Evolutionary conservation across 2,329 filamentous ascomycete genomes (phyloP).

Genomic region (Chaetomium sp.): DNA sequence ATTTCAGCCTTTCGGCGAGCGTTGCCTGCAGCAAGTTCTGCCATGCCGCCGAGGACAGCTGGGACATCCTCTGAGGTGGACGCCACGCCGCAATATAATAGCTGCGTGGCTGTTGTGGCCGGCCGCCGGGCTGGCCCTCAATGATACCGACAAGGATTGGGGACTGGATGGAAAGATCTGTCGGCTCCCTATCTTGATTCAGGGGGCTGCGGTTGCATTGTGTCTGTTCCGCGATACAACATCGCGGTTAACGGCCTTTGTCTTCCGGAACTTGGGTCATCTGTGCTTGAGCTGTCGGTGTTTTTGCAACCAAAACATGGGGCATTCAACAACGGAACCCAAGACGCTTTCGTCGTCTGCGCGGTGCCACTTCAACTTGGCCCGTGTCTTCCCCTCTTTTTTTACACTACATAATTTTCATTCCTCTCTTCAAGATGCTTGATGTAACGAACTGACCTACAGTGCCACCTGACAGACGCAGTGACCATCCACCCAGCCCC

Average conservation of each 20-base stretch:
- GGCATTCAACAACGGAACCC: slow-evolving; percentile 76
- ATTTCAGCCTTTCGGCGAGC: slow-evolving; percentile 94
- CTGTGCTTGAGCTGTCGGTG: slow-evolving; percentile 71
- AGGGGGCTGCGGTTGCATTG: slow-evolving; percentile 37
- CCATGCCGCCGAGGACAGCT: slow-evolving; percentile 94
- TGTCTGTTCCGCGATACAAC: slow-evolving; percentile 68
- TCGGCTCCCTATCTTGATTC: slow-evolving; percentile 27
- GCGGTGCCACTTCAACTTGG: slow-evolving; percentile 69
- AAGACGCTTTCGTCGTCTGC: slow-evolving; percentile 63
- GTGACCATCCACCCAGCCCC: neutral
- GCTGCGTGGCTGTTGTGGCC: neutral
- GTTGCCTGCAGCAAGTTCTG: slow-evolving; percentile 99
- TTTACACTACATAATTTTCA: slow-evolving; percentile 29
- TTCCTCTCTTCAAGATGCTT: slow-evolving; percentile 31
- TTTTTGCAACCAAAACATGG: slow-evolving; percentile 85
- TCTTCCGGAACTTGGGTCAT: slow-evolving; percentile 62
- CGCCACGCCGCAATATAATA: neutral
- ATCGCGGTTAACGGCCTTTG: slow-evolving; percentile 59
- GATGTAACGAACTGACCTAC: slow-evolving; percentile 16
- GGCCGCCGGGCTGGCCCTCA: neutral
- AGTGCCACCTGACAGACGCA: neutral
- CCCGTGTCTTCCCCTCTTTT: slow-evolving; percentile 47
- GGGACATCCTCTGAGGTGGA: slow-evolving; percentile 78
- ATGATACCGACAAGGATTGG: slow-evolving; percentile 27
- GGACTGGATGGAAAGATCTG: slow-evolving; percentile 37